Percentiles rank a stretch among this genome's conserved stretches.
phyloP scores from a whole-genome alignment of 2,329 filamentous ascomycete genomes.

The Arachnomyces sp. region DNA sequence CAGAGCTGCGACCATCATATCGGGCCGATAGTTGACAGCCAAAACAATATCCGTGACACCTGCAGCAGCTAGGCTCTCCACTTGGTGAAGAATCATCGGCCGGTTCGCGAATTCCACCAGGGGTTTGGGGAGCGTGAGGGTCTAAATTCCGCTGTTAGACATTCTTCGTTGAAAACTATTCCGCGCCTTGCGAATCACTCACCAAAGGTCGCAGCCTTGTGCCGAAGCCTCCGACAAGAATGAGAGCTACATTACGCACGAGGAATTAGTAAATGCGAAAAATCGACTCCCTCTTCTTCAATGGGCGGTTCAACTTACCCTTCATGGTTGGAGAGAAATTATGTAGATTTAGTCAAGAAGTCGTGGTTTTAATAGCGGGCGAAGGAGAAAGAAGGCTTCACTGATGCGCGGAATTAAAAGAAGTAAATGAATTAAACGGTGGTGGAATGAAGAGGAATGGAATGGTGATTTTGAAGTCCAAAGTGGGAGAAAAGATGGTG shows the following conservation, averaged over 20 bases:
- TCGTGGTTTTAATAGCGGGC: background rate
- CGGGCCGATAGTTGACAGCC: constrained; percentile 96
- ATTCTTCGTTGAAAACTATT: background rate
- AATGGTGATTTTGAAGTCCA: background rate
- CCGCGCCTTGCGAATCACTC: constrained; percentile 35
- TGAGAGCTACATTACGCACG: constrained; percentile 60
- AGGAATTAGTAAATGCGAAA: constrained; percentile 9
- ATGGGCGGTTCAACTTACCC: constrained; percentile 26
- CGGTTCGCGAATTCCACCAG: constrained; percentile 98
- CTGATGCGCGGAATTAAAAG: too few species aligned
- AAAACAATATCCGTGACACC: constrained; percentile 97
- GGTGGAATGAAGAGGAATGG: constrained; percentile 1
- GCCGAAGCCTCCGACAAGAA: constrained; percentile 98
- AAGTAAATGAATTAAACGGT: constrained; percentile 3
- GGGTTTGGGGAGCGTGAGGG: constrained; percentile 92
- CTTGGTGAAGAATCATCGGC: constrained; percentile 98
- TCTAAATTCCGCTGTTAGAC: constrained; percentile 46
- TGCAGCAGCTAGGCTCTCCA: constrained; percentile 85
- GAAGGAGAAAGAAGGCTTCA: too few species aligned
- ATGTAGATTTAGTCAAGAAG: constrained; percentile 3
- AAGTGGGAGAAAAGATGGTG: constrained; percentile 1
- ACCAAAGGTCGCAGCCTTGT: constrained; percentile 94
- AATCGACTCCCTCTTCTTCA: background rate
- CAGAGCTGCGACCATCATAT: constrained; percentile 92
- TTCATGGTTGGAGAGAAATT: constrained; percentile 34